A percentile compares a stretch with the other conserved stretches of the same genome.
Evolutionary conservation across 176 grass and related monocot species (phyloP).

Genomic region (Urochloa ruziziensis): DNA sequence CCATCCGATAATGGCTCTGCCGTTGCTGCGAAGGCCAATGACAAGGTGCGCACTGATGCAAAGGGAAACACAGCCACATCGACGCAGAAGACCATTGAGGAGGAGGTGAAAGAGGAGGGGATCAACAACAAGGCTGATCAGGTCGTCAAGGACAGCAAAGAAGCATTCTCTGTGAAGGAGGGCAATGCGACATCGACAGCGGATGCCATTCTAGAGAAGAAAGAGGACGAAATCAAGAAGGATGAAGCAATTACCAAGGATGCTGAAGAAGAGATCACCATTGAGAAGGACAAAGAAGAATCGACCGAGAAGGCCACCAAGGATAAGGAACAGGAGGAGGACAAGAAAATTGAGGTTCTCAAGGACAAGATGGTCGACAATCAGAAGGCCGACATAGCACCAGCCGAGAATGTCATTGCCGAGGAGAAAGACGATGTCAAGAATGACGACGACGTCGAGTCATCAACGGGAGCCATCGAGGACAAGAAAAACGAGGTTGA

Average conservation of each 20-base stretch:
- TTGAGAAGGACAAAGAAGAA: conserved; percentile 16
- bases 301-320: background rate
- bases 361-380: conserved; percentile 6
- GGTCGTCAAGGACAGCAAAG: background rate
- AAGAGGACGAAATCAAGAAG: conserved; percentile 12
- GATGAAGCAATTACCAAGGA: background rate
- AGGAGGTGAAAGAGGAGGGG: background rate
- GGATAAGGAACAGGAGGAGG: conserved; percentile 15
- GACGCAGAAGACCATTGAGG: background rate
- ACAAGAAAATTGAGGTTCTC: conserved; percentile 24
- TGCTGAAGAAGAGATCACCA: background rate
- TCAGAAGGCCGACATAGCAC: background rate
- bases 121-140: background rate
- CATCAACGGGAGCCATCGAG: background rate
- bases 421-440: conserved; percentile 1
- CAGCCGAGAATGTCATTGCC: background rate
- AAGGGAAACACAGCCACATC: background rate
- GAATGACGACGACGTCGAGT: background rate
- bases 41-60: background rate
- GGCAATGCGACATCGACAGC: background rate
- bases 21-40: background rate
- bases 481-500: background rate
- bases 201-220: conserved; percentile 23
- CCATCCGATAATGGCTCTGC: background rate
- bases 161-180: background rate